Evolutionary conservation across 768 basidiomycete species (phyloP), one percentile per base, ranked within the genome.

Genomic region (Naganishia onofrii): DNA sequence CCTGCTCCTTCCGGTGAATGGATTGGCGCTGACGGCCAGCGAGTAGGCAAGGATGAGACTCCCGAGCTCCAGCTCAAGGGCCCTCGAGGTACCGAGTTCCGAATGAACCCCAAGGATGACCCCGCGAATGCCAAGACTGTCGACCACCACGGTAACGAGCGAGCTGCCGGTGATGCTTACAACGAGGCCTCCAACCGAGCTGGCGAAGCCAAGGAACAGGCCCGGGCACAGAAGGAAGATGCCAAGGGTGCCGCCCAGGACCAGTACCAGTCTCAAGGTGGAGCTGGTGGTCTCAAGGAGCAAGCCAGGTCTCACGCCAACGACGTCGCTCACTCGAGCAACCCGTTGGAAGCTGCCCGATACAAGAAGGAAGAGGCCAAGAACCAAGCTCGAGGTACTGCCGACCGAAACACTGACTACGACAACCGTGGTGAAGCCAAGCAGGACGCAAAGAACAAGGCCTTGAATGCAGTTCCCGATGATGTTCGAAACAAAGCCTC

Each of bases 1-100:
- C 77, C 89, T 44, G 91, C 87, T 0, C 87, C 90, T 0, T 78
- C 84, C 21, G 87, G 89, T 76, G 83, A 89, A 74, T 93, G 90
- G 77, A 81, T 88, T 72, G 85, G 83, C 21, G 76, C 80, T 31
- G 79, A 83, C 68, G 80, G 86, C 78, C 64, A 82, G 76, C 73
- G 69, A 34, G 66, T 82, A 83, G 68, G 85, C 5, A 79, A 83
- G 17, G 78, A 82, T 74, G 84, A 85, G 74, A 84, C 84, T 0
- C 86, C 86, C 6, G 83, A 84, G 0, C 76, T 85, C 23, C 83
- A 85, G 67, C 76, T 84, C 53, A 80, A 81, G 68, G 82, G 86
- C 23, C 86, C 87, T 7, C 82, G 81, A 5, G 84, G 83, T 13
- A 76, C 79, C 5, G 76, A 85, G 48, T 80, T 83, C 65, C 68